Base-by-base conservation (phyloP, 108 stramenopile species). In the Fistulifera solaris region DNA sequence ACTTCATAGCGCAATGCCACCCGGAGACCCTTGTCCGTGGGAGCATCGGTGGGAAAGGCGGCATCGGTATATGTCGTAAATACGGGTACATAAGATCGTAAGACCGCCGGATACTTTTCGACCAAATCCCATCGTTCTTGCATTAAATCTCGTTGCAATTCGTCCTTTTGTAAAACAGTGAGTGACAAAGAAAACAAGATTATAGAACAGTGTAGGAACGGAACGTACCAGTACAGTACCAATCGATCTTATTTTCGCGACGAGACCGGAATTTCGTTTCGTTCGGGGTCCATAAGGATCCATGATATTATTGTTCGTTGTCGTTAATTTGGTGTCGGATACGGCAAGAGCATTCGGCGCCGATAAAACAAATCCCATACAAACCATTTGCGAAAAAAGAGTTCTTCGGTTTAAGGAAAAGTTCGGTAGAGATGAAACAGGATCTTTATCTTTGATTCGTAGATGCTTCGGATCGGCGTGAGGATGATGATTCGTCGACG, bases 111-210 rank as follows among this genome's bases (percentile, higher is more conserved):
- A 66, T 90, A 90, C 40, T 44, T 35, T 54, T 72, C 77, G 12
- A 90, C 77, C 0, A 83, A 52, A 55, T 85, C 88, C 72, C 84
- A 90, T 60, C 83, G 76, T 72, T 90, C 84, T 64, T 90, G 88
- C 88, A 90, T 90, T 45, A 90, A 67, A 61, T 90, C 88, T 18
- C 88, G 62, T 66, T 90, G 88, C 18, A 90, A 55, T 61, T 90
- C 88, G 52, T 90, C 87, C 83, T 85, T 13, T 24, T 12, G 11
- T 24, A 19, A 10, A 15, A n/a, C n/a, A n/a, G n/a, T n/a, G n/a
- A n/a, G n/a, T n/a, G n/a, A n/a, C n/a, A 18, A 17, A 15, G 19
- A 27, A 47, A 2, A 56, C 13, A 16, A 40, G 24, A 24, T 28
- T 17, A 23, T 16, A 40, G 14, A 38, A 40, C 0, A 43, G 26